Evolutionary conservation across 129 eudicot genomes (phyloP).

Genomic region (Rutidosis leptorrhynchoides): DNA sequence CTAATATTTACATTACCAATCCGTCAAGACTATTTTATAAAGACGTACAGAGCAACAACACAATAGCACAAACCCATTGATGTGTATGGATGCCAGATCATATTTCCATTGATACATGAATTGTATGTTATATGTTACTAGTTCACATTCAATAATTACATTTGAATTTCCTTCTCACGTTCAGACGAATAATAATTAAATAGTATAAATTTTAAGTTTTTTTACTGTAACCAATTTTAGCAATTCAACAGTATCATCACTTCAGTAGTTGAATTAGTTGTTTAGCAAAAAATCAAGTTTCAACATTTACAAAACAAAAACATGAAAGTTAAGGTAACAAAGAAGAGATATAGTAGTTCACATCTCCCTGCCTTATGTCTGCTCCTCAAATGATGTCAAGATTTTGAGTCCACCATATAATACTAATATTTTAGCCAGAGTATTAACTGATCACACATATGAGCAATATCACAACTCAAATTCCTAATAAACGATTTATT

Average conservation of each 20-base stretch:
- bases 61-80: not conserved
- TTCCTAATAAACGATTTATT: too few relatives aligned
- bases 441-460: not conserved
- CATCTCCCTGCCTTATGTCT: not conserved
- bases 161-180: not conserved
- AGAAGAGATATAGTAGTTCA: too few relatives aligned
- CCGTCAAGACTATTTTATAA: not conserved
- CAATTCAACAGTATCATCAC: slow-evolving; percentile 8
- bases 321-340: not conserved
- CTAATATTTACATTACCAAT: not conserved
- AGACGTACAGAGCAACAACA: too few relatives aligned
- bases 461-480: not conserved
- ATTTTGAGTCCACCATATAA: not conserved
- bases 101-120: slow-evolving; percentile 19
- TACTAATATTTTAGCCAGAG: not conserved
- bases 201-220: not conserved
- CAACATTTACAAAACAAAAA: too few relatives aligned
- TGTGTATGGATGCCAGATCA: slow-evolving; percentile 6
- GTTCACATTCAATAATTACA: not conserved
- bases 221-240: not conserved
- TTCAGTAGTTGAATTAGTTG: not conserved
- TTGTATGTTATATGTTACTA: slow-evolving; percentile 8
- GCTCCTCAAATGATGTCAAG: not conserved
- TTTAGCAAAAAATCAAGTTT: not conserved
- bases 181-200: not conserved